Base-by-base conservation (phyloP, 805 yeast genomes). In the Candida anglica region DNA sequence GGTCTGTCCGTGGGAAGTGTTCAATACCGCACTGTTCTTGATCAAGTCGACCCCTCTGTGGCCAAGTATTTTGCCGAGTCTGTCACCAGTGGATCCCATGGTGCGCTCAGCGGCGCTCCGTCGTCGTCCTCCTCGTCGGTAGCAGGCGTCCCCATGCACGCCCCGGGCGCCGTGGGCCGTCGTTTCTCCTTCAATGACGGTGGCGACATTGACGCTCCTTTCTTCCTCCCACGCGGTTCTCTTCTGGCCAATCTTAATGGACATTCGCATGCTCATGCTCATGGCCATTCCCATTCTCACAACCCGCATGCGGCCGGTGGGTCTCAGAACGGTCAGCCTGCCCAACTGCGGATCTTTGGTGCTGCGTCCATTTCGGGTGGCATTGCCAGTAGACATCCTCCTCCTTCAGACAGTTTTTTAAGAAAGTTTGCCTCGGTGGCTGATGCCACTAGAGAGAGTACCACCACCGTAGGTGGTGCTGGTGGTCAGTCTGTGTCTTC, bases 391-490 rank as follows among this genome's bases (percentile, higher is more conserved):
- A 57, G 72, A 39, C 73, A 66, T 31, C 72, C 71, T 2, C 69
- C 68, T 19, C 56, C 47, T n/a, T 67, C 59, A 35, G 71, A 63
- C 14, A 63, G 74, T 31, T 80, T 80, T 47, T 58, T 80, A 41
- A 80, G 76, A 41, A 79, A 78, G 55, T 80, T 80, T 47, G 64
- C 81, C 5, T 63, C 77, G 2, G 81, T 80, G 13, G 81, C 83
- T 5, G 86, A 80, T 37, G 81, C 82, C 30, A 80, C 87, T 0
- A 65, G 82, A 46, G 87, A 80, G 43, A 65, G 79, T 28, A 86
- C 79, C 44, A 44, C 70, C 10, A 49, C 71, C 15, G n/a, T n/a
- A n/a, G 62, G 63, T 33, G 71, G 69, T 9, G 48, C 75, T 34
- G 67, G 69, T n/a, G 52, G 65, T 5, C 35, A 66, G 18, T 53